A percentile compares a stretch with the other conserved stretches of the same genome.
phyloP scores from a whole-genome alignment of 805 yeast genomes.

The Metschnikowia gelsemii region DNA sequence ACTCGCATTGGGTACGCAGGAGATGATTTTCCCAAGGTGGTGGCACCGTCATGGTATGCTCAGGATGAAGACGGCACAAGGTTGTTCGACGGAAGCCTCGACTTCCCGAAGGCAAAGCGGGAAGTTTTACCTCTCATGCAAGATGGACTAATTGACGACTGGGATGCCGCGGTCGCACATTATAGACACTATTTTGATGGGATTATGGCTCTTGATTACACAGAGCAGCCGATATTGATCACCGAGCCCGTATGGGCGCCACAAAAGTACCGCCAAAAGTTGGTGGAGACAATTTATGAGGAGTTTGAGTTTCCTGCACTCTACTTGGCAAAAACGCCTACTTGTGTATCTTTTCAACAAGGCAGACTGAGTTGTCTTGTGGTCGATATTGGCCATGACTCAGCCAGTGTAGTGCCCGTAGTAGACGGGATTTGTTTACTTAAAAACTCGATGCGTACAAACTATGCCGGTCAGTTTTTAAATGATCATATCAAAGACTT shows the following conservation, averaged over 20 bases:
- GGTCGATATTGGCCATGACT: constrained; percentile 82
- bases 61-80: constrained; percentile 21
- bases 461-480: constrained; percentile 69
- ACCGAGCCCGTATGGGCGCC: constrained; percentile 90
- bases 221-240: constrained; percentile 71
- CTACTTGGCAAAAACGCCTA: constrained; percentile 78
- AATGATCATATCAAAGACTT: constrained; percentile 51
- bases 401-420: constrained; percentile 74
- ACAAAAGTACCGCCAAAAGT: constrained; percentile 59
- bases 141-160: constrained; percentile 67
- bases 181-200: constrained; percentile 60
- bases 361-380: constrained; percentile 86
- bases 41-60: constrained; percentile 69
- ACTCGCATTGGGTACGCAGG: constrained; percentile 93
- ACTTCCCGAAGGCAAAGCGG: constrained; percentile 49
- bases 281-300: constrained; percentile 73
- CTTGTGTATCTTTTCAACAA: constrained; percentile 83
- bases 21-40: constrained; percentile 77
- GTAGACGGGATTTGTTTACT: constrained; percentile 77
- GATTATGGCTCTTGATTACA: constrained; percentile 50
- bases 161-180: constrained; percentile 83
- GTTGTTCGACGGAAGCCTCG: constrained; percentile 44
- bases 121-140: constrained; percentile 58
- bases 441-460: constrained; percentile 67
- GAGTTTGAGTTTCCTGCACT: constrained; percentile 73